A percentile compares a stretch with the other conserved stretches of the same genome.
These are phyloP conservation scores for Sideroxylon spinosum DNA, from an alignment of 179 eudicot species.

Conservation along the genomic window DNA sequence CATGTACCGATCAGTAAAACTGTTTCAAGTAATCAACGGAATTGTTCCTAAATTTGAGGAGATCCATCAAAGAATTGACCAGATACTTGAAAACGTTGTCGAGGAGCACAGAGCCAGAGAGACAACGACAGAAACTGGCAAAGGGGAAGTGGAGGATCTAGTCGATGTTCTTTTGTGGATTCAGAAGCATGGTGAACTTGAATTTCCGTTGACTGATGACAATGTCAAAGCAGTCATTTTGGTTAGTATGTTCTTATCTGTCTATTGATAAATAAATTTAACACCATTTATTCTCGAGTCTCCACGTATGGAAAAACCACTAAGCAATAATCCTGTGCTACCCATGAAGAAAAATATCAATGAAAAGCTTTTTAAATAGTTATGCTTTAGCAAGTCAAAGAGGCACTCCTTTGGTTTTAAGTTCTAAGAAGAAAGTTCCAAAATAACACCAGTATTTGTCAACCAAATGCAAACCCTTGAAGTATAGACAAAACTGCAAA, in stretches of 20 bases:
- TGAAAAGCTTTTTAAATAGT: no score
- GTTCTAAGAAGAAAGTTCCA: no score
- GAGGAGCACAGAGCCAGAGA: neutral
- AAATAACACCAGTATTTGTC: no score
- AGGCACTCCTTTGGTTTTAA: no score
- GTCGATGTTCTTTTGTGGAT: constrained; percentile 2
- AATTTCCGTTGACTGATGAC: neutral
- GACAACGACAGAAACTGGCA: neutral
- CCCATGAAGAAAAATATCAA: no score
- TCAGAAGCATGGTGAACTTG: neutral
- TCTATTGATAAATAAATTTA: no score
- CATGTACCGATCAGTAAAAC: constrained; percentile 9
- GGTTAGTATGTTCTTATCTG: neutral
- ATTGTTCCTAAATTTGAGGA: neutral
- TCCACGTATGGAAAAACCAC: no score
- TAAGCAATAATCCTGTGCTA: neutral
- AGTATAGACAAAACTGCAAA: no score
- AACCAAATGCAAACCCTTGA: no score
- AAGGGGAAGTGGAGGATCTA: constrained; percentile 6
- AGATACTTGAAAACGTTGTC: constrained; percentile 1
- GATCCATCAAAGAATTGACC: constrained; percentile 4
- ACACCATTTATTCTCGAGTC: neutral
- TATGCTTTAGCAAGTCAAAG: no score
- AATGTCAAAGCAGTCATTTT: constrained; percentile 18
- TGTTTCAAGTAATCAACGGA: neutral